Conservation (phyloP, 352 stramenopile genomes). For the Globisporangium nagaii region DNA sequence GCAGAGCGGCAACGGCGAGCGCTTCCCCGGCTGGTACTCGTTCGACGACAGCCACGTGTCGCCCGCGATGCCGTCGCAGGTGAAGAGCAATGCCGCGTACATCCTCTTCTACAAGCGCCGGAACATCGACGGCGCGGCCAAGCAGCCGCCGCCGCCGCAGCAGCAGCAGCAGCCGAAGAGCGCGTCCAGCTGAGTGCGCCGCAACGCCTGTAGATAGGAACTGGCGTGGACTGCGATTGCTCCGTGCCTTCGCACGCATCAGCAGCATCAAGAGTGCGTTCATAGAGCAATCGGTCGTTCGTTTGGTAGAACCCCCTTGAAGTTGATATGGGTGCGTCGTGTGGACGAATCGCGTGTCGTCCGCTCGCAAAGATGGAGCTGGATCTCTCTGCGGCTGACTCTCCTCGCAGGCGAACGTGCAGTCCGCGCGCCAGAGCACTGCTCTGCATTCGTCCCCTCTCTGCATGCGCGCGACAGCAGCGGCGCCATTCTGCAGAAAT, state of each 20-base stretch:
- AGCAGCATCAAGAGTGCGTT: background rate
- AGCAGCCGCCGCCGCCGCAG: too few relatives aligned
- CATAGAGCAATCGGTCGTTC: slow-evolving; percentile 3
- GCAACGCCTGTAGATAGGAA: too few relatives aligned
- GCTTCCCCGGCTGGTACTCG: slow-evolving; percentile 71
- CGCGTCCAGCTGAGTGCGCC: background rate
- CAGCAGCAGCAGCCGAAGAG: background rate
- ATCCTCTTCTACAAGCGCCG: slow-evolving; percentile 88
- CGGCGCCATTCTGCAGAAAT: too few relatives aligned
- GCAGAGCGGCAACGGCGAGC: slow-evolving; percentile 43
- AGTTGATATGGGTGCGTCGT: background rate
- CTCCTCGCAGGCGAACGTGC: too few relatives aligned
- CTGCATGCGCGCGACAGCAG: too few relatives aligned
- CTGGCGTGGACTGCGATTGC: background rate
- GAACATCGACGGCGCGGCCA: slow-evolving; percentile 15
- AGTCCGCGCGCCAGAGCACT: too few relatives aligned
- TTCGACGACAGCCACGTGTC: slow-evolving; percentile 83
- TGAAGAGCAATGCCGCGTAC: slow-evolving; percentile 82
- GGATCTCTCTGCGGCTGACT: too few relatives aligned
- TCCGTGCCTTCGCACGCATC: too few relatives aligned
- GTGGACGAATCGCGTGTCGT: background rate
- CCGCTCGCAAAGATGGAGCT: too few relatives aligned
- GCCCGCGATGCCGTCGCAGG: slow-evolving; percentile 38
- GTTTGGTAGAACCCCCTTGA: background rate
- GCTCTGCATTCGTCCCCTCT: too few relatives aligned